phyloP scores from a whole-genome alignment of 257 asterid species.

The Vinca minor region DNA sequence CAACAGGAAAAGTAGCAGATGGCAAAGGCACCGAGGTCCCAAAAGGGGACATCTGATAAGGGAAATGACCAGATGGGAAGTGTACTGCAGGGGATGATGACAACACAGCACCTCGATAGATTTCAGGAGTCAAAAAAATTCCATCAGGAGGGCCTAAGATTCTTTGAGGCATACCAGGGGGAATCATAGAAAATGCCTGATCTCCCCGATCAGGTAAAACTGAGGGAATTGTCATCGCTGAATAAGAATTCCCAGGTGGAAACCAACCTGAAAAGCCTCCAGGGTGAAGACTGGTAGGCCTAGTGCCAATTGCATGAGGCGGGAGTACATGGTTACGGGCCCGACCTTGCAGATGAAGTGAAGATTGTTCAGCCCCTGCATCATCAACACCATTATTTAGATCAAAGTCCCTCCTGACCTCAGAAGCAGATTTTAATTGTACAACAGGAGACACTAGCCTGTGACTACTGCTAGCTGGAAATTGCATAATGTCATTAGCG shows the following conservation, averaged over 20 bases:
- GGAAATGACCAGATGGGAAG: slow-evolving; percentile 20
- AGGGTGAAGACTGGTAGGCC: slow-evolving; percentile 33
- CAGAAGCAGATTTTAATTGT: slow-evolving; percentile 23
- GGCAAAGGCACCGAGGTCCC: slow-evolving; percentile 52
- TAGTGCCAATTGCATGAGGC: slow-evolving; percentile 42
- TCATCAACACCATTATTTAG: slow-evolving; percentile 38
- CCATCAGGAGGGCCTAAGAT: slow-evolving; percentile 48
- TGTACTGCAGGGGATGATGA: slow-evolving; percentile 69
- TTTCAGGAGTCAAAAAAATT: slow-evolving; percentile 38
- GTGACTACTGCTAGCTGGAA: slow-evolving; percentile 29
- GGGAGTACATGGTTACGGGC: slow-evolving; percentile 11
- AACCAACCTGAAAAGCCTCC: slow-evolving; percentile 65
- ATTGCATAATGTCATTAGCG: slow-evolving; percentile 25
- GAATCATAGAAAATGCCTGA: slow-evolving; percentile 49
- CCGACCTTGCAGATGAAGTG: slow-evolving; percentile 20
- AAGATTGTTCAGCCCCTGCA: slow-evolving; percentile 24
- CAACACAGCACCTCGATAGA: slow-evolving; percentile 68
- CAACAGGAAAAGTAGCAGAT: slow-evolving; percentile 48
- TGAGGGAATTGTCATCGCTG: slow-evolving; percentile 45
- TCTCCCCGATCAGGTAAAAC: slow-evolving; percentile 56
- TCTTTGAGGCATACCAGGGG: slow-evolving; percentile 54
- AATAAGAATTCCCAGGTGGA: slow-evolving; percentile 51
- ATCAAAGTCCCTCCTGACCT: slow-evolving; percentile 39
- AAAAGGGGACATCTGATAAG: slow-evolving; percentile 38
- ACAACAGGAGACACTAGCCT: slow-evolving; percentile 17